Percentiles rank a stretch among this genome's conserved stretches.
phyloP scores from a whole-genome alignment of 129 eudicot genomes.

The Tagetes erecta region DNA sequence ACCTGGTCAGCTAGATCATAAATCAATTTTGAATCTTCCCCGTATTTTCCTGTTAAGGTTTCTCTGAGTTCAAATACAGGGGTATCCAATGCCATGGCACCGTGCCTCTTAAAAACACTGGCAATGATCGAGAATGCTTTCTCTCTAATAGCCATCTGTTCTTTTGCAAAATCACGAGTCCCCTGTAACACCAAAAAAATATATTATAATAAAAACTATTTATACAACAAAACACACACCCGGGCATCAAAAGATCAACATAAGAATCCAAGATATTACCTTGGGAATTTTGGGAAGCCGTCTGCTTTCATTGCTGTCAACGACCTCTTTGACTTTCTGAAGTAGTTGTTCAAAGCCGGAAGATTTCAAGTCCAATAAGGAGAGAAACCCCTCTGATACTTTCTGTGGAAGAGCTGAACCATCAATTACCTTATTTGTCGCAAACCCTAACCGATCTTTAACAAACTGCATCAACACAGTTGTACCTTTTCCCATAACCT shows the following conservation, averaged over 20 bases:
- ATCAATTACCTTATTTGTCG: constrained; percentile 22
- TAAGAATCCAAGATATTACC: constrained; percentile 31
- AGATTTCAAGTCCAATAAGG: constrained; percentile 50
- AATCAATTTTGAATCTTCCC: constrained; percentile 93
- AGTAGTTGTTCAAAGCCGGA: constrained; percentile 44
- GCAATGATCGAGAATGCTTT: constrained; percentile 68
- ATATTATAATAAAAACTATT: constrained; percentile 1
- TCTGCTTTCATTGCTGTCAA: constrained; percentile 88
- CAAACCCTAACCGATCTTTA: constrained; percentile 48
- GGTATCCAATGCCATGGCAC: constrained; percentile 93
- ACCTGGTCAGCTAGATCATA: constrained; percentile 98
- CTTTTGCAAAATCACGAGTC: constrained; percentile 93
- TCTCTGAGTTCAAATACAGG: constrained; percentile 94
- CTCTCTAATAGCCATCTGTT: constrained; percentile 91
- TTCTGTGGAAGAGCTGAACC: constrained; percentile 34
- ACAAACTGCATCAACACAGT: constrained; percentile 55
- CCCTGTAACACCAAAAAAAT: constrained; percentile 48
- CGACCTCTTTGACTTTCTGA: constrained; percentile 71
- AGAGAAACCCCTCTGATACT: constrained; percentile 40
- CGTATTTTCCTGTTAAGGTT: constrained; percentile 91
- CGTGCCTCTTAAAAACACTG: constrained; percentile 79
- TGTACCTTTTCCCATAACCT: constrained; percentile 85
- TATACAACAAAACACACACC: not conserved
- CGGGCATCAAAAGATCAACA: not conserved
- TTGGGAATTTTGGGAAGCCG: constrained; percentile 95